Evolutionary conservation across 164 flowering plant genomes (phyloP), one percentile per base, ranked within the genome.

Genomic region (Annona cherimola): DNA sequence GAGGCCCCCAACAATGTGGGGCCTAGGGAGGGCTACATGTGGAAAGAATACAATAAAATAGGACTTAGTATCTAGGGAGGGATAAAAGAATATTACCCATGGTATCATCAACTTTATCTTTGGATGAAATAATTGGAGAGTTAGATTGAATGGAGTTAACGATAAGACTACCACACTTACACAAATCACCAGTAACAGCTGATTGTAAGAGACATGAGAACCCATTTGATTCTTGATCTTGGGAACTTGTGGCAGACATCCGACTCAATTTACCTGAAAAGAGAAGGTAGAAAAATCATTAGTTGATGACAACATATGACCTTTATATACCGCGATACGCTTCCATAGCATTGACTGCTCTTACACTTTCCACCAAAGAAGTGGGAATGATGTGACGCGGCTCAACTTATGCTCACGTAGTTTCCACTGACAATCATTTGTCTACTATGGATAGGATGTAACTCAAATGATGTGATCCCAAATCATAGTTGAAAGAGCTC

Each of bases 251-350:
- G 12, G 4, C 55, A 6, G 6, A 46, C 11, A 18, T 78, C 45
- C 73, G 43, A 57, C 40, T 76, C 61, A 2, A 42, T 75, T 19
- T 70, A 78, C 84, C 84, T 81, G 79, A 63, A 72, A 43, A 76
- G 41, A 43, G 61, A 69, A 71, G 42, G 40, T 65, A 71, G 12
- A 55, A 57, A n/a, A n/a, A n/a, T n/a, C n/a, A n/a, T n/a, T 44
- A 63, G 42, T 11, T 6, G 50, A 44, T 74, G 14, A 8, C 14
- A 50, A 6, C 9, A 50, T 6, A n/a, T n/a, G n/a, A n/a, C n/a
- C n/a, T n/a, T n/a, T n/a, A n/a, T n/a, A n/a, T n/a, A n/a, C n/a
- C n/a, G n/a, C n/a, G n/a, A n/a, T n/a, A n/a, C n/a, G n/a, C n/a
- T n/a, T n/a, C n/a, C n/a, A n/a, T n/a, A n/a, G n/a, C n/a, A n/a